Conservation (phyloP, 2,329 filamentous ascomycete species). For the Acrodontium crateriforme region DNA sequence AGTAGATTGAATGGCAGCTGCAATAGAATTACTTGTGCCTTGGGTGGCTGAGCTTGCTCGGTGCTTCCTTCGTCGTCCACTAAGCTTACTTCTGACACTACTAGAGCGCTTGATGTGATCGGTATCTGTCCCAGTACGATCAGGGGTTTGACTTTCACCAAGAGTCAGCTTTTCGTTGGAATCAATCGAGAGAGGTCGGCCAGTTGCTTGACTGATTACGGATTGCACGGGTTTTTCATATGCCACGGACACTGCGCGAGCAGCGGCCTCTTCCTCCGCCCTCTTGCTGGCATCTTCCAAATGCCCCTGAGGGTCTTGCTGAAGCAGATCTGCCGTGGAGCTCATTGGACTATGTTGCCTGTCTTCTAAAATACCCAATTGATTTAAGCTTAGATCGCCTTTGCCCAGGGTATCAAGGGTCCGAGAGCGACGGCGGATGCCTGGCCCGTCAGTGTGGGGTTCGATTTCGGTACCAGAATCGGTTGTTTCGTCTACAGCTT, state of each 20-base stretch:
- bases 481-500: conserved; percentile 5
- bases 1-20: conserved; percentile 57
- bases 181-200: conserved; percentile 26
- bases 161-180: conserved; percentile 22
- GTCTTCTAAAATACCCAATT: conserved; percentile 59
- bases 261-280: conserved; percentile 44
- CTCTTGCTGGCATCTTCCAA: conserved; percentile 42
- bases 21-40: conserved; percentile 46
- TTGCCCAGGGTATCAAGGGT: conserved; percentile 80
- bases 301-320: conserved; percentile 28
- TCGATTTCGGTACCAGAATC: conserved; percentile 4
- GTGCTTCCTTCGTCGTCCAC: conserved; percentile 45
- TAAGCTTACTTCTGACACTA: conserved; percentile 41
- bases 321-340: conserved; percentile 44
- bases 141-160: conserved; percentile 50
- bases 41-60: conserved; percentile 66
- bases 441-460: conserved; percentile 6
- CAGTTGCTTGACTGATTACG: conserved; percentile 19
- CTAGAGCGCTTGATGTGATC: conserved; percentile 39
- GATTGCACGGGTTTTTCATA: conserved; percentile 33
- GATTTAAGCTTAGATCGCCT: conserved; percentile 78
- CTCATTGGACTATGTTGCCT: conserved; percentile 42
- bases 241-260: conserved; percentile 46
- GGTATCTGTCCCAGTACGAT: conserved; percentile 46
- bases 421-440: conserved; percentile 12